Base-by-base conservation (phyloP, 345 rosid species). In the Adansonia digitata region DNA sequence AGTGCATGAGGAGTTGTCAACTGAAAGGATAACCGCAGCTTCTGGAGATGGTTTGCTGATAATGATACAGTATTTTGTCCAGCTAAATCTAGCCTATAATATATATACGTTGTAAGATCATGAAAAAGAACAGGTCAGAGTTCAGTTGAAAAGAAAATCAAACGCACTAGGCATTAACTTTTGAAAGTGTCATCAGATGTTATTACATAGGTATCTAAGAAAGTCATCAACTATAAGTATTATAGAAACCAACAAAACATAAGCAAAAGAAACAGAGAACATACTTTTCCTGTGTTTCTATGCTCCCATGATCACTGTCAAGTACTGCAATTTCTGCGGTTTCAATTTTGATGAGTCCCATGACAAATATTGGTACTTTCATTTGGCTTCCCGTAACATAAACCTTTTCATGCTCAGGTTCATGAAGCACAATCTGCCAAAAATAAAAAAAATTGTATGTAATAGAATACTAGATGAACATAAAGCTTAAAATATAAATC, bases 11-110 rank as follows among this genome's bases (percentile, higher is more conserved):
- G 95, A 71, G 91, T 86, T 66, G 89, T 84, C 82, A 96, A 79
- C 65, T 77, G 86, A 74, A 89, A 93, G 5, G 93, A 87, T n/a
- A 96, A 76, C 4, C 88, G 93, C 75, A 96, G 80, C 87, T 92
- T 96, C 81, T 96, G 97, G 43, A 96, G 99, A 79, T 96, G 99
- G 81, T 93, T 96, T 48, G 98, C 99, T 42, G 94, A 83, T 77
- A 93, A 82, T 48, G 97, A 85, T 65, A 88, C 82, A 43, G 74
- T 81, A 75, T 76, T 87, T 69, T 87, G 84, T 85, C 81, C 87
- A 77, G 85, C 78, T 65, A 95, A 84, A 86, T 93, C 93, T 71
- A 96, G 83, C 86, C 99, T 96, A 64, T 26, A 59, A 75, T 7
- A 11, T 48, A 5, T 69, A 69, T 39, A n/a, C n/a, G 73, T 20